phyloP scores from a whole-genome alignment of 257 asterid species.

The Ilex asprella region DNA sequence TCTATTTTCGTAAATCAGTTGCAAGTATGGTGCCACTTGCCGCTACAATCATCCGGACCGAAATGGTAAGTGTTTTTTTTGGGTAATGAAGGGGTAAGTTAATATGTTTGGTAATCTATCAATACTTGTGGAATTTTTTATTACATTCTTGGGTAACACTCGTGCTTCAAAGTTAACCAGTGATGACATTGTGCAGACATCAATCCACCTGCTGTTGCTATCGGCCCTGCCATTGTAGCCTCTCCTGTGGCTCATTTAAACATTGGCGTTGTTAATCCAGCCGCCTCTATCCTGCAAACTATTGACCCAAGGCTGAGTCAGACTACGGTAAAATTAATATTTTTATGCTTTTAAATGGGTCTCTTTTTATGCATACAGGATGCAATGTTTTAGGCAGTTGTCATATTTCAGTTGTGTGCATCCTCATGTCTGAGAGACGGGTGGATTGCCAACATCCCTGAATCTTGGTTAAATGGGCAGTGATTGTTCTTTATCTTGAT shows the following conservation, averaged over 20 bases:
- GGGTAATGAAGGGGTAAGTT: too few relatives aligned
- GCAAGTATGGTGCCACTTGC: constrained; percentile 90
- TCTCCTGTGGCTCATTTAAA: constrained; percentile 69
- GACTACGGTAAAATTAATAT: constrained; percentile 45
- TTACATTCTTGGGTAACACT: too few relatives aligned
- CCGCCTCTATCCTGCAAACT: constrained; percentile 63
- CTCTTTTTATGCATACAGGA: not conserved
- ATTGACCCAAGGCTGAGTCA: constrained; percentile 67
- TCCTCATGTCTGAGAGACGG: too few relatives aligned
- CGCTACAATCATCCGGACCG: constrained; percentile 95
- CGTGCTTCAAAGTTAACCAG: not conserved
- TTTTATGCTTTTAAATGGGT: constrained; percentile 7
- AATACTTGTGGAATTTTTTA: too few relatives aligned
- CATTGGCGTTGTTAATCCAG: constrained; percentile 54
- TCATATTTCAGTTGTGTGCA: not conserved
- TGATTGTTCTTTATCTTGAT: too few relatives aligned
- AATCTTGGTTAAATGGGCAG: too few relatives aligned
- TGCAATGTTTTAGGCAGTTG: not conserved
- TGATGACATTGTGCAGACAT: constrained; percentile 21
- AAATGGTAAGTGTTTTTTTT: constrained; percentile 36
- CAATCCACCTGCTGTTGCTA: constrained; percentile 47
- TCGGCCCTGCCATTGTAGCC: constrained; percentile 46
- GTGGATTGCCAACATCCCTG: too few relatives aligned
- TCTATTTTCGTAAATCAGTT: constrained; percentile 47
- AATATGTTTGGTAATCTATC: not conserved